These are phyloP conservation scores for Setomelanomma holmii DNA, from an alignment of 2,329 filamentous ascomycete species.

Conservation along the genomic window DNA sequence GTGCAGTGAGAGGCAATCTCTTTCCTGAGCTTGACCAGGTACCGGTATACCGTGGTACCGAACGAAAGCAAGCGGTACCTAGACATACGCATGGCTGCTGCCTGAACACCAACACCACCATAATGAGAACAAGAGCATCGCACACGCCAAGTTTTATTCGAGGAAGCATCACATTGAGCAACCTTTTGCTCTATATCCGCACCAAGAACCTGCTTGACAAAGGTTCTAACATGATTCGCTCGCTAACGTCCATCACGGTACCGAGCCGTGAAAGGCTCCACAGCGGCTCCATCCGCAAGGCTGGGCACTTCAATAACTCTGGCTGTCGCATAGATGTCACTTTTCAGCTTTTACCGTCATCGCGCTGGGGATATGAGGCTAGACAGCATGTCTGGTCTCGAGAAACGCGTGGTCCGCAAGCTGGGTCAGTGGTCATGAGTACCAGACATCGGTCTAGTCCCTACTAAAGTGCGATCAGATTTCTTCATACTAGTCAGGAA, in stretches of 20 bases:
- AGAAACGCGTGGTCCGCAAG: conserved; percentile 35
- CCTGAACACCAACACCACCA: too few relatives aligned
- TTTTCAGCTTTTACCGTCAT: neutral
- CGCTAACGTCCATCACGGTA: conserved; percentile 28
- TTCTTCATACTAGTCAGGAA: conserved; percentile 32
- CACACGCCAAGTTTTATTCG: too few relatives aligned
- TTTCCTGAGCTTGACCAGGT: too few relatives aligned
- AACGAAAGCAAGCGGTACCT: too few relatives aligned
- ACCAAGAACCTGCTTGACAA: conserved; percentile 25
- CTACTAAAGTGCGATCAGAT: conserved; percentile 22
- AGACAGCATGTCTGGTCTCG: conserved; percentile 21
- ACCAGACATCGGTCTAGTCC: too few relatives aligned
- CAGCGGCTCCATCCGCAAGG: neutral
- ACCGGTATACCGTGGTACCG: too few relatives aligned
- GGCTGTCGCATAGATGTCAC: neutral
- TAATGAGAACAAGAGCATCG: too few relatives aligned
- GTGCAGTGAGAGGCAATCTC: too few relatives aligned
- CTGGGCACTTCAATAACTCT: neutral
- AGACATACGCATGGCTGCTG: too few relatives aligned
- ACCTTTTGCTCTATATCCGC: neutral
- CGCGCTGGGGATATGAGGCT: conserved; percentile 8
- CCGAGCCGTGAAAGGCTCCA: conserved; percentile 4
- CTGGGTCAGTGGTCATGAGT: conserved; percentile 16
- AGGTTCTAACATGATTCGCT: conserved; percentile 20
- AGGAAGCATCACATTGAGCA: too few relatives aligned